Evolutionary conservation across 2,329 filamentous ascomycete species (phyloP).

Genomic region (Pseudopyricularia cyperi): DNA sequence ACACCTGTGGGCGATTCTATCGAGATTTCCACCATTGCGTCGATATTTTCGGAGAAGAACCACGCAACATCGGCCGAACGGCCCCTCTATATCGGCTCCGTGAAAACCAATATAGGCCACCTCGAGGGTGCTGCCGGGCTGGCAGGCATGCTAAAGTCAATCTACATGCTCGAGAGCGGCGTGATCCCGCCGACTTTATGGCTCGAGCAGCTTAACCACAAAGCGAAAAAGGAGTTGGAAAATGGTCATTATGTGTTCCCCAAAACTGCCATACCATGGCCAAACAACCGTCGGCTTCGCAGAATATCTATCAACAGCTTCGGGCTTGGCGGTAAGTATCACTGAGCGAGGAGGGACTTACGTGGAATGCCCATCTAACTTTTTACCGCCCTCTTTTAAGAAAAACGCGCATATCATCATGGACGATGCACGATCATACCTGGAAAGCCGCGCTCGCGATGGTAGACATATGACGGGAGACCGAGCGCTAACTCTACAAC

Average conservation of each 20-base stretch:
- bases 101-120: slow-evolving; percentile 16
- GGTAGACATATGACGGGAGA: slow-evolving; percentile 2
- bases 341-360: too few relatives aligned
- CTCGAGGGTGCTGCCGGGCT: slow-evolving; percentile 10
- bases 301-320: slow-evolving; percentile 11
- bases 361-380: too few relatives aligned
- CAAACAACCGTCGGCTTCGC: neutral
- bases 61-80: slow-evolving; percentile 5
- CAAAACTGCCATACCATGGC: neutral
- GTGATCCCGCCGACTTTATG: slow-evolving; percentile 13
- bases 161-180: slow-evolving; percentile 10
- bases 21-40: slow-evolving; percentile 19
- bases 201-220: slow-evolving; percentile 14
- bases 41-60: slow-evolving; percentile 11
- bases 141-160: slow-evolving; percentile 15
- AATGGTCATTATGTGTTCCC: slow-evolving; percentile 10
- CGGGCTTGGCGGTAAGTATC: slow-evolving; percentile 12
- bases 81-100: slow-evolving; percentile 12
- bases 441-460: neutral
- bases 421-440: slow-evolving; percentile 5
- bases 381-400: too few relatives aligned
- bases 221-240: slow-evolving; percentile 11
- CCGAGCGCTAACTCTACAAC: neutral
- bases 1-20: slow-evolving; percentile 25
- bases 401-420: slow-evolving; percentile 14